Evolutionary conservation across 169 alveolate genomes (phyloP).

Genomic region (Theileria sp.): DNA sequence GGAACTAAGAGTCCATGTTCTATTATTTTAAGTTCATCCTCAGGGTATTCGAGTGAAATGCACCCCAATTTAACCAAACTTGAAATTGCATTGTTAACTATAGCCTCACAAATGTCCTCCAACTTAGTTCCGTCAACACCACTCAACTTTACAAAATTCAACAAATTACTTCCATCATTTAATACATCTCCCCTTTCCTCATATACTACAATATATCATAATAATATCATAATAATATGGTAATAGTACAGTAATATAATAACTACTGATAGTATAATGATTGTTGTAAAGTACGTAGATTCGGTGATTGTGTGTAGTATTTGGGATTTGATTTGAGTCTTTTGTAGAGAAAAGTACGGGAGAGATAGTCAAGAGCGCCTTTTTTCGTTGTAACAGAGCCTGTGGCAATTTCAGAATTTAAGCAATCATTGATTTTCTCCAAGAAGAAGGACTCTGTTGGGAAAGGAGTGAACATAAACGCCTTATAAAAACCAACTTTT

Average conservation of each 20-base stretch:
- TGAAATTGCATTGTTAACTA: slow-evolving; percentile 28
- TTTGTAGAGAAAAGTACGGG: slow-evolving; percentile 84
- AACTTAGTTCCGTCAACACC: slow-evolving; percentile 27
- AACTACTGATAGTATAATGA: neutral
- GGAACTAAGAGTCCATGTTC: slow-evolving; percentile 54
- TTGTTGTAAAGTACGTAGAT: slow-evolving; percentile 16
- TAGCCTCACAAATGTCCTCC: slow-evolving; percentile 47
- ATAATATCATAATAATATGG: too few relatives aligned
- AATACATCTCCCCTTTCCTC: neutral
- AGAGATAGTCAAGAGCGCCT: slow-evolving; percentile 80
- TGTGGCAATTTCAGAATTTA: slow-evolving; percentile 97
- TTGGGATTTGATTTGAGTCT: slow-evolving; percentile 75
- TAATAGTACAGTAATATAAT: neutral
- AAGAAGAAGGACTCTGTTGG: slow-evolving; percentile 96
- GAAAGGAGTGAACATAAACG: slow-evolving; percentile 97
- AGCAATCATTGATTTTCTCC: slow-evolving; percentile 88
- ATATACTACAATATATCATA: slow-evolving; percentile 27
- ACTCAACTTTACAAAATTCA: slow-evolving; percentile 10
- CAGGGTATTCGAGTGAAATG: slow-evolving; percentile 19
- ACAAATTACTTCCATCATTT: neutral
- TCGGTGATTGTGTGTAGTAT: slow-evolving; percentile 66
- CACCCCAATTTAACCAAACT: slow-evolving; percentile 54
- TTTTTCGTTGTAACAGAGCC: slow-evolving; percentile 84
- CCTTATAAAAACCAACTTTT: slow-evolving; percentile 93
- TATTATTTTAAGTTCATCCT: neutral